These are phyloP conservation scores for Alternaria longipes DNA, from an alignment of 2,329 filamentous ascomycete species.

Conservation along the genomic window DNA sequence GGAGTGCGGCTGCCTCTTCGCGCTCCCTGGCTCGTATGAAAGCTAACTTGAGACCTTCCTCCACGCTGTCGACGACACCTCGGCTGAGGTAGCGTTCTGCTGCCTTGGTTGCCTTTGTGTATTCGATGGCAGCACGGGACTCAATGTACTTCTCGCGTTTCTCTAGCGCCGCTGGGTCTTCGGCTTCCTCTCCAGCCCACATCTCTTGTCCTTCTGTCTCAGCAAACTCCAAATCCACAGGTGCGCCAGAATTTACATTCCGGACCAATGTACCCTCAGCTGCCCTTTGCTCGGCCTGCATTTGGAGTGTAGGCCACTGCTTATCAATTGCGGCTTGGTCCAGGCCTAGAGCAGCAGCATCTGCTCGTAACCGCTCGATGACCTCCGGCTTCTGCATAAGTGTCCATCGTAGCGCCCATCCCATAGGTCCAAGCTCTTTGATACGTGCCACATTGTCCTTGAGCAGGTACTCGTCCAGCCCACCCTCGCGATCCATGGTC, in stretches of 20 bases:
- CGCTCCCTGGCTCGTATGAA: constrained; percentile 34
- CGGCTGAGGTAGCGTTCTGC: constrained; percentile 30
- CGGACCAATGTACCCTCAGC: constrained; percentile 19
- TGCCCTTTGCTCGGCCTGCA: constrained; percentile 25
- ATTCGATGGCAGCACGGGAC: constrained; percentile 22
- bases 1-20: constrained; percentile 10
- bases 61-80: constrained; percentile 33
- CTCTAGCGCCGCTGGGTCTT: background rate
- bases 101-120: constrained; percentile 23
- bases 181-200: constrained; percentile 20
- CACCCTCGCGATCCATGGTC: constrained; percentile 81
- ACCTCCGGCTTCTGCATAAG: constrained; percentile 81
- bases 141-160: constrained; percentile 15
- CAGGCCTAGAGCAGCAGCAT: constrained; percentile 74
- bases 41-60: constrained; percentile 37
- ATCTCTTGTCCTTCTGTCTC: constrained; percentile 22
- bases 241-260: background rate
- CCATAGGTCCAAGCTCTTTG: constrained; percentile 85
- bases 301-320: constrained; percentile 40
- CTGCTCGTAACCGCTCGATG: constrained; percentile 69
- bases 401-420: constrained; percentile 89
- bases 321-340: constrained; percentile 54
- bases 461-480: constrained; percentile 89
- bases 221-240: constrained; percentile 14
- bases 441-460: constrained; percentile 80